Evolutionary conservation across 2,329 filamentous ascomycete species (phyloP), one percentile per base, ranked within the genome.

Genomic region (Colletotrichum navitas): DNA sequence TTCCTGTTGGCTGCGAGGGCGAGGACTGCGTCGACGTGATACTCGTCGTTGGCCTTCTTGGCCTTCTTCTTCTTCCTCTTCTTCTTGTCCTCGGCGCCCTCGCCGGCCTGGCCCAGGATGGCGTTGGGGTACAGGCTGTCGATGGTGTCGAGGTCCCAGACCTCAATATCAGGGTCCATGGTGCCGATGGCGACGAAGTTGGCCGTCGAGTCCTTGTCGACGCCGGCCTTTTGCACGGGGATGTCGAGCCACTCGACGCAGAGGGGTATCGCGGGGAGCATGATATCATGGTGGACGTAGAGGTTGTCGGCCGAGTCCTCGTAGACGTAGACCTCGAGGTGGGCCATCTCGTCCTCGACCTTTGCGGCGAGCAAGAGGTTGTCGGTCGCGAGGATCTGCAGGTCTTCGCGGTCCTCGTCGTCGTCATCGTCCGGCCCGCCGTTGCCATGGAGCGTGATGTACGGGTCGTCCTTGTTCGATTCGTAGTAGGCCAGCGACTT

Each of bases 211-310:
- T 93, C 90, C 73, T 89, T 89, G 52, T 89, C 88, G 6, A 87
- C 83, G 56, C 81, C 84, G 14, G 86, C 82, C 80, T 94, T 94
- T 75, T 93, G 92, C 45, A 97, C 94, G n/a, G 94, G 92, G 67
- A 97, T 87, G 80, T 98, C 94, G 55, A 99, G 84, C 96, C 96
- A 99, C 84, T 99, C 96, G 51, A 98, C 89, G 78, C 94, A 96
- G 8, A 99, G 90, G 14, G 96, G 96, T 79, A 99, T 97, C 32
- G 95, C 95, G 41, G 96, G 96, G 67, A 99, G 89, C 95, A 99
- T 98, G 77, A 99, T 97, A 82, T 99, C 96, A 88, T 99, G 96
- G 84, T 99, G 96, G 32, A 99, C 95, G 81, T 99, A 99, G 73
- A 99, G 91, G 80, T 99, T 99, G 83, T 98, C 96, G 55, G 92